phyloP scores from a whole-genome alignment of 2,329 filamentous ascomycete species.

The Grosmannia clavigera region DNA sequence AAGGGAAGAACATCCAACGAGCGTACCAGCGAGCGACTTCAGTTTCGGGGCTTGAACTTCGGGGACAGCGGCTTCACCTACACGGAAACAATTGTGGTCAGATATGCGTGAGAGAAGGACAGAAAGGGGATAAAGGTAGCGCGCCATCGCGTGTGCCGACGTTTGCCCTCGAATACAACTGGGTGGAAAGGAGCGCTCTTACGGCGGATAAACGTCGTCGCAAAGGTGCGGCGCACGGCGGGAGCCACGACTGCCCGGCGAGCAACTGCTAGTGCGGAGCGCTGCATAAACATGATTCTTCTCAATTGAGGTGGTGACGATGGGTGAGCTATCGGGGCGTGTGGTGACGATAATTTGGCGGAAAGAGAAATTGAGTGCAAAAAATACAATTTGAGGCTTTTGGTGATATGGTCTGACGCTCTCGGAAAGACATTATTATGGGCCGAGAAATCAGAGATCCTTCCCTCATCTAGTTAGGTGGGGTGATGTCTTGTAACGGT shows the following conservation, averaged over 20 bases:
- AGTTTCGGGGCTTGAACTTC: constrained; percentile 19
- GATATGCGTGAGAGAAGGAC: background rate
- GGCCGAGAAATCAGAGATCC: constrained; percentile 11
- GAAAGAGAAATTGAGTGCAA: constrained; percentile 1
- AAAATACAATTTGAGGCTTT: constrained; percentile 9
- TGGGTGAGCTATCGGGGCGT: background rate
- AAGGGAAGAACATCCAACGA: background rate
- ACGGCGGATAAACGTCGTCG: constrained; percentile 50
- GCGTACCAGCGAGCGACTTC: constrained; percentile 33
- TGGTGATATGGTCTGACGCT: constrained; percentile 14
- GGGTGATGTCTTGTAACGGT: background rate
- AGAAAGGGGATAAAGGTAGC: background rate
- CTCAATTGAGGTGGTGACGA: constrained; percentile 7
- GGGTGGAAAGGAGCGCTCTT: constrained; percentile 19
- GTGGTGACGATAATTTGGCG: constrained; percentile 3
- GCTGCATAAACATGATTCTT: constrained; percentile 50
- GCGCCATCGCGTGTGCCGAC: too few species aligned
- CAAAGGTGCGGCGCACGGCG: constrained; percentile 44
- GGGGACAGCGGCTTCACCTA: constrained; percentile 7
- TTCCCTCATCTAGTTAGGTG: constrained; percentile 8
- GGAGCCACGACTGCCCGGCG: constrained; percentile 45
- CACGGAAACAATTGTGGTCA: background rate
- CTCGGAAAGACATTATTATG: constrained; percentile 7
- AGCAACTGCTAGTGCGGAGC: constrained; percentile 46
- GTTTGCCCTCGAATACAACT: background rate